phyloP scores from a whole-genome alignment of 179 eudicot genomes.

The Vitellaria paradoxa region DNA sequence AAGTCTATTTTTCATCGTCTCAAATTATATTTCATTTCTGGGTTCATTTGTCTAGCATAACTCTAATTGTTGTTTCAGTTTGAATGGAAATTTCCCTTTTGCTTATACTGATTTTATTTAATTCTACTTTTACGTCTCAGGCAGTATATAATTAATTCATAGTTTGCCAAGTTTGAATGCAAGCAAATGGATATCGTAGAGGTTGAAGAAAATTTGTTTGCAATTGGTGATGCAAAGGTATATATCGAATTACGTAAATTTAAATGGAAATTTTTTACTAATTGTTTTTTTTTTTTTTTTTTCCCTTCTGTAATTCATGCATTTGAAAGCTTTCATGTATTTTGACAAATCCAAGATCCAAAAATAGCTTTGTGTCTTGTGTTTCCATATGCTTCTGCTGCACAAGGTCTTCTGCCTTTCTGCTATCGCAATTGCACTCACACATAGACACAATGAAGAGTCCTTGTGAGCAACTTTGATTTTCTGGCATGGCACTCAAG shows the following conservation, averaged over 20 bases:
- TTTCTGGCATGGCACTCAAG: background rate
- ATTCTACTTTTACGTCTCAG: slow-evolving; percentile 22
- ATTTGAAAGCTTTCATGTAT: background rate
- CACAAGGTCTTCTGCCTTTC: background rate
- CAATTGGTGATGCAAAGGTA: slow-evolving; percentile 94
- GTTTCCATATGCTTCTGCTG: background rate
- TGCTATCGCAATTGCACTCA: background rate
- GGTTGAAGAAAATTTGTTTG: slow-evolving; percentile 67
- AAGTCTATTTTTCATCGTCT: too few relatives aligned
- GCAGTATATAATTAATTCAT: slow-evolving; percentile 20
- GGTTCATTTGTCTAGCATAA: background rate
- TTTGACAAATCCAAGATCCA: background rate
- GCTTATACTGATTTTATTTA: background rate
- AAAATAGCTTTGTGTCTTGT: background rate
- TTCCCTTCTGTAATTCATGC: background rate
- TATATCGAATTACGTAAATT: background rate
- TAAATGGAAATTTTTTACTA: background rate
- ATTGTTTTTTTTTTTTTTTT: background rate
- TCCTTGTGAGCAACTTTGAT: background rate
- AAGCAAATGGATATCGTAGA: slow-evolving; percentile 64
- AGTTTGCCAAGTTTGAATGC: slow-evolving; percentile 19
- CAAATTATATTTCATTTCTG: background rate
- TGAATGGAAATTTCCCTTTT: background rate
- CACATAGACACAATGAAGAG: background rate
- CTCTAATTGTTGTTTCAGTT: background rate